A percentile compares a stretch with the other conserved stretches of the same genome.
phyloP scores from a whole-genome alignment of 2,329 filamentous ascomycete species.

The Phoma herbarum region DNA sequence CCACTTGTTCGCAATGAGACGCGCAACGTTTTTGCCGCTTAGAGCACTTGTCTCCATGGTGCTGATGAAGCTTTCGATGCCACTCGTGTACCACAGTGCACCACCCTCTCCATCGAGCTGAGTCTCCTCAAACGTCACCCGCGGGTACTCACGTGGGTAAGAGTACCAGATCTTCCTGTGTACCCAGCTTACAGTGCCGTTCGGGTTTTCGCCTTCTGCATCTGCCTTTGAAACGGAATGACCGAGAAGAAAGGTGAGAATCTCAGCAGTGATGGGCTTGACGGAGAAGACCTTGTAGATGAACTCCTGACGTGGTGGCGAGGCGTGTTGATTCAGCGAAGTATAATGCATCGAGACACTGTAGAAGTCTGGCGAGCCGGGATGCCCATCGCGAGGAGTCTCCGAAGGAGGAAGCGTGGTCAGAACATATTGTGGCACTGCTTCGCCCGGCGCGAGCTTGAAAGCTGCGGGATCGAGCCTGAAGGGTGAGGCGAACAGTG shows the following conservation, averaged over 20 bases:
- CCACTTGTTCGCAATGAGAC: constrained; percentile 72
- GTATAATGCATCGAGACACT: constrained; percentile 78
- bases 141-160: constrained; percentile 85
- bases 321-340: constrained; percentile 64
- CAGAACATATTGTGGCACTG: constrained; percentile 77
- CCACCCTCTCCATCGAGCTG: constrained; percentile 56
- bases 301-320: constrained; percentile 56
- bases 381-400: constrained; percentile 55
- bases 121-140: constrained; percentile 86
- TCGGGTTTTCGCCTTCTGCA: constrained; percentile 43
- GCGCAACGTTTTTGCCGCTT: constrained; percentile 87
- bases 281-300: constrained; percentile 73
- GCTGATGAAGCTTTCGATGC: constrained; percentile 91
- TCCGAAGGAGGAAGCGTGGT: constrained; percentile 78
- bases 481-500: constrained; percentile 81
- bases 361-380: constrained; percentile 81
- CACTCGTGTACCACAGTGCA: constrained; percentile 72
- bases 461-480: constrained; percentile 78
- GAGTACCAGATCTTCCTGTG: constrained; percentile 73
- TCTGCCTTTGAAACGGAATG: constrained; percentile 41
- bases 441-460: constrained; percentile 64
- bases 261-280: constrained; percentile 47
- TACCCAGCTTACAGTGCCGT: constrained; percentile 45
- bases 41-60: constrained; percentile 97
- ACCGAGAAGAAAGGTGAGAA: constrained; percentile 61